Percentiles rank a stretch among this genome's conserved stretches.
Conservation (phyloP, 139 green algal genomes). For the Nannochloris sp. region DNA sequence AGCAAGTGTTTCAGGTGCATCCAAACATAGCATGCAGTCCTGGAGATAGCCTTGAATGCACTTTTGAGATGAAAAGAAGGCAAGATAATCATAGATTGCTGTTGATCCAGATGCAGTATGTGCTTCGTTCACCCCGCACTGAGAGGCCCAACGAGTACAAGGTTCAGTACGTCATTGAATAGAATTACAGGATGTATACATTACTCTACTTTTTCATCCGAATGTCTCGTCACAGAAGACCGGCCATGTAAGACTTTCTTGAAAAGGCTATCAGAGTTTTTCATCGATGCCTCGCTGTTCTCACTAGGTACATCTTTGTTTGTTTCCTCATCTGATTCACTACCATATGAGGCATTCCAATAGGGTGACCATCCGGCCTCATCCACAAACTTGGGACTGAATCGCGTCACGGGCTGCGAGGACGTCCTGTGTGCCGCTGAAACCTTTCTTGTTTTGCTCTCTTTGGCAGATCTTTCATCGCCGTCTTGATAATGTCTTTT, state of each 20-base stretch:
- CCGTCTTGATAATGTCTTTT: no score
- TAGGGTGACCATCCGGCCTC: background rate
- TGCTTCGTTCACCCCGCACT: constrained; percentile 1
- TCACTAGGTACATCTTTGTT: background rate
- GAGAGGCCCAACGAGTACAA: background rate
- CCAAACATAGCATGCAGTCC: constrained; percentile 56
- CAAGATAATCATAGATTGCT: constrained; percentile 84
- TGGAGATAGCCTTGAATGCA: constrained; percentile 42
- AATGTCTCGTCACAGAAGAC: no score
- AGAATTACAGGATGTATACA: background rate
- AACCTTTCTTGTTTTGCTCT: background rate
- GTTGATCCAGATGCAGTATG: constrained; percentile 34
- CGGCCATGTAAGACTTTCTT: no score
- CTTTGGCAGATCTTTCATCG: background rate
- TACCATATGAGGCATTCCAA: background rate
- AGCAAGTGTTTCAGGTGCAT: constrained; percentile 75
- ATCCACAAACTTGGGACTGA: background rate
- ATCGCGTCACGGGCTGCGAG: background rate
- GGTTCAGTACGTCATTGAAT: background rate
- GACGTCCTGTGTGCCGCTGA: background rate
- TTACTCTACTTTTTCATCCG: no score
- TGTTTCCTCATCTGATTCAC: background rate
- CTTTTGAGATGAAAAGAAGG: constrained; percentile 52
- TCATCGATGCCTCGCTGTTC: no score
- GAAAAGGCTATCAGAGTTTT: no score